These are phyloP conservation scores for Claviceps purpurea DNA, from an alignment of 2,329 filamentous ascomycete genomes.

Conservation along the genomic window DNA sequence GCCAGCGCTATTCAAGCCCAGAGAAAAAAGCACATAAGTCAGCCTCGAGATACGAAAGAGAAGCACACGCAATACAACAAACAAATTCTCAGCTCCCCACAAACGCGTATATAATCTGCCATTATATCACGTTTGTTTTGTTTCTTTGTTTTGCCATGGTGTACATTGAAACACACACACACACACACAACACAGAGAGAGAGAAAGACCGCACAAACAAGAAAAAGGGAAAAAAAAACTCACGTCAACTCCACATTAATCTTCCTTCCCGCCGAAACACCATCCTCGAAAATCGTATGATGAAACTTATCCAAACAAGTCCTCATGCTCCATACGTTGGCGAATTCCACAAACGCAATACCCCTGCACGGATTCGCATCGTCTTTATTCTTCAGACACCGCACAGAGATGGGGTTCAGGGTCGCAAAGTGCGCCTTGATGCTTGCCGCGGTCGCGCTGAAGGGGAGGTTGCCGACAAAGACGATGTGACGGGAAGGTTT, in stretches of 20 bases:
- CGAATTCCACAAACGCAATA: slow-evolving; percentile 82
- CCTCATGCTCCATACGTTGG: slow-evolving; percentile 77
- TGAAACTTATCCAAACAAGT: slow-evolving; percentile 85
- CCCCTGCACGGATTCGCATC: slow-evolving; percentile 53
- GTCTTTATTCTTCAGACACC: slow-evolving; percentile 56
- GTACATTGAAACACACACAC: not conserved
- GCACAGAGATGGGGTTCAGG: slow-evolving; percentile 36
- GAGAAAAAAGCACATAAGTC: not conserved
- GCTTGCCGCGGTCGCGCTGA: slow-evolving; percentile 56
- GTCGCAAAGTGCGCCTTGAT: slow-evolving; percentile 67
- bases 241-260: slow-evolving; percentile 91
- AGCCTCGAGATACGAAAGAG: not conserved
- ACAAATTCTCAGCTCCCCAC: no score
- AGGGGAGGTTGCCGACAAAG: slow-evolving; percentile 67
- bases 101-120: no score
- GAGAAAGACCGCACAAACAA: not conserved
- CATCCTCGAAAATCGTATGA: slow-evolving; percentile 61
- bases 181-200: not conserved
- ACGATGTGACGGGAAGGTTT: slow-evolving; percentile 20
- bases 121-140: no score
- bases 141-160: not conserved
- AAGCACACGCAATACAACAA: no score
- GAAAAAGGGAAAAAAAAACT: slow-evolving; percentile 25
- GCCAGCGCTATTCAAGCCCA: slow-evolving; percentile 42
- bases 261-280: slow-evolving; percentile 44